phyloP scores from a whole-genome alignment of 2,329 filamentous ascomycete genomes.

The Herpomyces periplanetae region DNA sequence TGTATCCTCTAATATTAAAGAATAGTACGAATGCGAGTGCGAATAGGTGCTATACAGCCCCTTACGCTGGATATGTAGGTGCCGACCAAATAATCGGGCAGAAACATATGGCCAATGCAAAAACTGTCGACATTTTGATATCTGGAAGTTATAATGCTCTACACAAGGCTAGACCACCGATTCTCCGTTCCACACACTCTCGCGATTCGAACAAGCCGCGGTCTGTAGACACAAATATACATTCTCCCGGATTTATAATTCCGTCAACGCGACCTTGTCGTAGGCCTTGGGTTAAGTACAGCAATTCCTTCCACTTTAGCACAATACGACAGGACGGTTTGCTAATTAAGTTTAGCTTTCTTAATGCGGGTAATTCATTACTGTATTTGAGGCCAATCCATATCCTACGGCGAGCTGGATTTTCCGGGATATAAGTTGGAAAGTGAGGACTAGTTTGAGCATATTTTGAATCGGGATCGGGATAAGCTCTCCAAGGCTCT shows the following conservation, averaged over 20 bases:
- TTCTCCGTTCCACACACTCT: slow-evolving; percentile 37
- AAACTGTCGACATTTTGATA: too few species aligned
- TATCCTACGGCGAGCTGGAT: slow-evolving; percentile 15
- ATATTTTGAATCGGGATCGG: too few species aligned
- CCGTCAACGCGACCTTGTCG: slow-evolving; percentile 25
- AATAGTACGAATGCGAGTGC: too few species aligned
- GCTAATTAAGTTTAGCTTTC: slow-evolving; percentile 21
- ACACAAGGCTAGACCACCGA: slow-evolving; percentile 44
- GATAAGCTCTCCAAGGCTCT: too few species aligned
- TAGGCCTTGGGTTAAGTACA: slow-evolving; percentile 24
- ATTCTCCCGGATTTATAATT: slow-evolving; percentile 29
- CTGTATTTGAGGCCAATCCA: slow-evolving; percentile 78
- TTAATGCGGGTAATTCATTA: slow-evolving; percentile 39
- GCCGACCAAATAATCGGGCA: too few species aligned
- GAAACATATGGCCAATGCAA: too few species aligned
- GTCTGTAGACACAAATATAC: slow-evolving; percentile 37
- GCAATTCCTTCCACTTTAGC: slow-evolving; percentile 19
- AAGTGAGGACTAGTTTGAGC: neutral
- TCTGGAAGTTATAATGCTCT: slow-evolving; percentile 11
- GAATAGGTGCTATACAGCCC: too few species aligned
- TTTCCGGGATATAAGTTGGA: neutral
- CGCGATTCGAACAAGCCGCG: slow-evolving; percentile 37
- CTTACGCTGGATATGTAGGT: too few species aligned
- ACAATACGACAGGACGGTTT: slow-evolving; percentile 34
- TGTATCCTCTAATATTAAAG: too few species aligned